phyloP scores from a whole-genome alignment of 2,329 filamentous ascomycete species.

The Purpureocillium lavendulum region DNA sequence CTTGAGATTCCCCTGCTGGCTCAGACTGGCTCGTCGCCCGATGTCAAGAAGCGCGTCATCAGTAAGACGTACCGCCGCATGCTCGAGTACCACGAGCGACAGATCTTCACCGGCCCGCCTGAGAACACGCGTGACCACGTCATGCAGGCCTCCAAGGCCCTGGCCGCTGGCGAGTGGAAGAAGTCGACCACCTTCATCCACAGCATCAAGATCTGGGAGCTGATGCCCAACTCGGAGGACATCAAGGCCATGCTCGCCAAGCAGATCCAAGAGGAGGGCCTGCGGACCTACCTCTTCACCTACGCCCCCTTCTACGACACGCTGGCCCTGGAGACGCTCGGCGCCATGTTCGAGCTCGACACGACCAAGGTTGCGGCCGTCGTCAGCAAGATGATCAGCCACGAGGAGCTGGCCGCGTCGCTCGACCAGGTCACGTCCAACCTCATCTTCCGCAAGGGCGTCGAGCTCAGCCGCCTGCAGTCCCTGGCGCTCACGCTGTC shows the following conservation, averaged over 20 bases:
- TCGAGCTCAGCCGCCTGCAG: constrained; percentile 93
- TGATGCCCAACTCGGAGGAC: constrained; percentile 85
- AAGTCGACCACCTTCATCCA: constrained; percentile 89
- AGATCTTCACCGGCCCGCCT: constrained; percentile 96
- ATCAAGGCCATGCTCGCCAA: constrained; percentile 97
- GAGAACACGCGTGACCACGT: constrained; percentile 99
- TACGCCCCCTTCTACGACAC: constrained; percentile 99
- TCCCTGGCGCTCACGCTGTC: constrained; percentile 88
- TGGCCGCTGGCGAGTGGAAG: constrained; percentile 98
- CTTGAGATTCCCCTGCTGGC: constrained; percentile 95
- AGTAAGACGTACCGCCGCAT: constrained; percentile 99
- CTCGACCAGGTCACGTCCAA: constrained; percentile 96
- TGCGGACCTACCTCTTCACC: constrained; percentile 97
- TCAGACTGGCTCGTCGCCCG: constrained; percentile 91
- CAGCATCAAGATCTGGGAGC: constrained; percentile 99
- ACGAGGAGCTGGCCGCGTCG: constrained; percentile 93
- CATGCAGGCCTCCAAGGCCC: constrained; percentile 96
- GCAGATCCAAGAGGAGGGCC: constrained; percentile 97
- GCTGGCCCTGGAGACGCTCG: constrained; percentile 74
- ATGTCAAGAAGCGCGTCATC: constrained; percentile 95
- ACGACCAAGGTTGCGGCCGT: constrained; percentile 87
- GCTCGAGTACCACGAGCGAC: constrained; percentile 98
- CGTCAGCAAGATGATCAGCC: constrained; percentile 98
- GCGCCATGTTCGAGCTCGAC: constrained; percentile 91
- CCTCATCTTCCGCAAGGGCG: constrained; percentile 98